A percentile compares a stretch with the other conserved stretches of the same genome.
These are phyloP conservation scores for Wickerhamomyces kurtzmanii DNA, from an alignment of 805 yeast species.

Conservation along the genomic window DNA sequence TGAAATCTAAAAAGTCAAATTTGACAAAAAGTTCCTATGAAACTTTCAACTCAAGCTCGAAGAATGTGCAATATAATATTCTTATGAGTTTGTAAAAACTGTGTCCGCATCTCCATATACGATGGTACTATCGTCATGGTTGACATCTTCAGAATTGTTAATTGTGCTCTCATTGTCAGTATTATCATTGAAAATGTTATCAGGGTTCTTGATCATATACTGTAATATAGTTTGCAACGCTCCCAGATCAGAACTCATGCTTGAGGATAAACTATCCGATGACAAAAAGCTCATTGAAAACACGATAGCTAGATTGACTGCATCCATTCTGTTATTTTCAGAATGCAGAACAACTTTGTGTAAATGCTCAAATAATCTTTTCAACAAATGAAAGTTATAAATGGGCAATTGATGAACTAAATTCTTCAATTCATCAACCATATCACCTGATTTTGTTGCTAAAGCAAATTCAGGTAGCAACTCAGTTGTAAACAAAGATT, in stretches of 20 bases:
- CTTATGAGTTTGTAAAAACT: too few relatives aligned
- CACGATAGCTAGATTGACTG: constrained; percentile 85
- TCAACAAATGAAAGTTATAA: constrained; percentile 59
- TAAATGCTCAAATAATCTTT: constrained; percentile 61
- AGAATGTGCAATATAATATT: too few relatives aligned
- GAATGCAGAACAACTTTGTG: constrained; percentile 56
- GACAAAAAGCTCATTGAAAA: constrained; percentile 56
- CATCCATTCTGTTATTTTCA: constrained; percentile 73
- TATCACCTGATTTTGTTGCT: constrained; percentile 24
- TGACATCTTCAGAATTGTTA: not conserved
- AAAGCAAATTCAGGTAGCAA: constrained; percentile 50
- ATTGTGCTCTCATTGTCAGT: constrained; percentile 1
- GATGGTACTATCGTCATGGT: too few relatives aligned
- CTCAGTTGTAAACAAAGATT: constrained; percentile 62
- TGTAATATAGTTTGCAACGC: constrained; percentile 44
- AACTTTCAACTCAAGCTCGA: too few relatives aligned
- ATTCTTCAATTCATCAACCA: constrained; percentile 17
- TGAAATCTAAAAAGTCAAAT: too few relatives aligned
- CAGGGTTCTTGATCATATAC: constrained; percentile 32
- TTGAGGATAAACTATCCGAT: constrained; percentile 28
- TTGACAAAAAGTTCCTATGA: too few relatives aligned
- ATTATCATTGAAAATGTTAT: constrained; percentile 16
- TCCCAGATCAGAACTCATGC: constrained; percentile 42
- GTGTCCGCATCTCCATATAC: too few relatives aligned
- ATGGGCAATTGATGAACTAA: constrained; percentile 42